A percentile compares a stretch with the other conserved stretches of the same genome.
These are phyloP conservation scores for Chamaecrista fasciculata DNA, from an alignment of 306 rosid genomes.

Conservation along the genomic window DNA sequence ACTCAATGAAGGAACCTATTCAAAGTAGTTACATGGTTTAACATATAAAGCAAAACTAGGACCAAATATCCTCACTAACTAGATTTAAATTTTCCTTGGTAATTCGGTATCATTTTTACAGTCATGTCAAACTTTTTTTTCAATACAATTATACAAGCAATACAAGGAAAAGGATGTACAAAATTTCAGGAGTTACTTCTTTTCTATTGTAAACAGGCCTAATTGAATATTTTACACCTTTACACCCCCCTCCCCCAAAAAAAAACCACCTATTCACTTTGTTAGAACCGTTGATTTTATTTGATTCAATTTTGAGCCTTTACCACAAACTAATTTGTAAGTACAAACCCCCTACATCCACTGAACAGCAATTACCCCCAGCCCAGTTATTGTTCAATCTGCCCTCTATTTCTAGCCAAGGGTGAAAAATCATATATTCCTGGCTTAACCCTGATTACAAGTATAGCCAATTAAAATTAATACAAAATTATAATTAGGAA, in stretches of 20 bases:
- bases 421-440: not conserved
- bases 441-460: not conserved
- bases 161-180: not conserved
- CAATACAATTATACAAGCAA: not conserved
- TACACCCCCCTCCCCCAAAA: no score
- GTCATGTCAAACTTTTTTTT: not conserved
- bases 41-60: not conserved
- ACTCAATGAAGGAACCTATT: conserved; percentile 60
- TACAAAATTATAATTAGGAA: not conserved
- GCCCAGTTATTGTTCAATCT: not conserved
- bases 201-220: not conserved
- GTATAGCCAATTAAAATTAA: not conserved
- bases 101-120: not conserved
- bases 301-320: not conserved
- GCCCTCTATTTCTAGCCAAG: not conserved
- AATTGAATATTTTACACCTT: not conserved
- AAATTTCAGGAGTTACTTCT: not conserved
- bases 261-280: not conserved
- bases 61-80: not conserved
- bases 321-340: not conserved
- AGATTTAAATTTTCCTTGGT: not conserved
- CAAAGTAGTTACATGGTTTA: not conserved
- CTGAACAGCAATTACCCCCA: not conserved
- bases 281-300: not conserved
- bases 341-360: not conserved